phyloP scores from a whole-genome alignment of 2,329 filamentous ascomycete species.

The Aspergillus ochraceoroseus region DNA sequence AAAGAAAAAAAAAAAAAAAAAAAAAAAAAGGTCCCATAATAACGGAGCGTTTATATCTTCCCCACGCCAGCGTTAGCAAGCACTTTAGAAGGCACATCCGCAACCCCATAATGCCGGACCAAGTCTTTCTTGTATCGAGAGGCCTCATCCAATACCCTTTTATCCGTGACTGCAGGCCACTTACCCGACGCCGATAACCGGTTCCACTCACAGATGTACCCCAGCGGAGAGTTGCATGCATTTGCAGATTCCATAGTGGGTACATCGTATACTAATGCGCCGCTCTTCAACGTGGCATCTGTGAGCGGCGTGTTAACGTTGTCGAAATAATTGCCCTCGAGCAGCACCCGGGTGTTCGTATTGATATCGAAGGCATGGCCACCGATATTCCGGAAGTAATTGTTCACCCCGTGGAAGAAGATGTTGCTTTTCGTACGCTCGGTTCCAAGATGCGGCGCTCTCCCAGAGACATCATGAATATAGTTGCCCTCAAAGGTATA shows the following conservation, averaged over 20 bases:
- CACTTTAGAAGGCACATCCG: constrained; percentile 15
- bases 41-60: no score
- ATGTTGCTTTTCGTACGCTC: constrained; percentile 2
- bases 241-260: constrained; percentile 8
- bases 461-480: constrained; percentile 41
- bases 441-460: constrained; percentile 9
- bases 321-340: constrained; percentile 57
- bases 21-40: no score
- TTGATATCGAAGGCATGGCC: constrained; percentile 56
- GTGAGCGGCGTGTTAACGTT: constrained; percentile 42
- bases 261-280: constrained; percentile 14
- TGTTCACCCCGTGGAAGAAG: constrained; percentile 43
- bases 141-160: constrained; percentile 7
- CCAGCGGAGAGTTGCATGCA: constrained; percentile 7
- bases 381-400: constrained; percentile 54
- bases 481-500: constrained; percentile 59
- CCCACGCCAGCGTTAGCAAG: constrained; percentile 18
- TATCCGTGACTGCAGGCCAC: constrained; percentile 9
- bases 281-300: constrained; percentile 11
- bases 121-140: constrained; percentile 4
- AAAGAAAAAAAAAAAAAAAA: no score
- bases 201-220: constrained; percentile 18
- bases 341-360: constrained; percentile 45
- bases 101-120: constrained; percentile 10
- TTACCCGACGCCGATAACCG: constrained; percentile 7